phyloP scores from a whole-genome alignment of 2,329 filamentous ascomycete genomes.

The Macroventuria anomochaeta region DNA sequence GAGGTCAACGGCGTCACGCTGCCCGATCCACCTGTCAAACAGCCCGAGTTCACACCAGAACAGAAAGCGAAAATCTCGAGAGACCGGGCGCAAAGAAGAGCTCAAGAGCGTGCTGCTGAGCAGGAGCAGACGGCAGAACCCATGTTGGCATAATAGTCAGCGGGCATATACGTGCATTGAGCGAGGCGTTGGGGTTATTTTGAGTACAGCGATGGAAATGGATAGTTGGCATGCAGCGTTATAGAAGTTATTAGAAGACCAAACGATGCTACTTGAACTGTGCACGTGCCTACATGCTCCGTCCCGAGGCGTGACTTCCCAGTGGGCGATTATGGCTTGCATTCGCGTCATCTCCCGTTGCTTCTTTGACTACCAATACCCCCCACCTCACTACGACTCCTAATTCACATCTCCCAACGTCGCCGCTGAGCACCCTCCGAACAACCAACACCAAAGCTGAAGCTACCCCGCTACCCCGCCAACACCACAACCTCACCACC shows the following conservation, averaged over 20 bases:
- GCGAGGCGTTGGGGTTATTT: constrained; percentile 42
- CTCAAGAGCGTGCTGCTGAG: constrained; percentile 40
- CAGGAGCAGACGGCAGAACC: constrained; percentile 40
- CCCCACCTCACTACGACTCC: too few relatives aligned
- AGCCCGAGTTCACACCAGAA: constrained; percentile 39
- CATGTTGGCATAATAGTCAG: constrained; percentile 38
- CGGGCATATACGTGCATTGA: constrained; percentile 34
- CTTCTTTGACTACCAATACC: neutral
- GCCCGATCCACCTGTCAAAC: constrained; percentile 49
- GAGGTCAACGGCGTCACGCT: constrained; percentile 59
- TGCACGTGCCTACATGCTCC: constrained; percentile 1
- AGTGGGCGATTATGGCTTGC: constrained; percentile 6
- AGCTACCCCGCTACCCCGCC: constrained; percentile 44
- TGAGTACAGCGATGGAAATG: neutral
- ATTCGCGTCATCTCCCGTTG: neutral
- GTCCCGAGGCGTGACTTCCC: neutral
- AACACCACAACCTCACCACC: constrained; percentile 12
- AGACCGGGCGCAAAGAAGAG: constrained; percentile 44
- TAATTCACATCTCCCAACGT: neutral
- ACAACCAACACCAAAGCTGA: constrained; percentile 6
- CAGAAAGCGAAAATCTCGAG: constrained; percentile 39
- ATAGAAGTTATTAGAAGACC: neutral
- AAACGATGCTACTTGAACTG: neutral
- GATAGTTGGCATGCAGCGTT: neutral
- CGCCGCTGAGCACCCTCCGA: neutral